Conservation (phyloP, 148 eudicot genomes). For the Vaccinium vitisidaea region DNA sequence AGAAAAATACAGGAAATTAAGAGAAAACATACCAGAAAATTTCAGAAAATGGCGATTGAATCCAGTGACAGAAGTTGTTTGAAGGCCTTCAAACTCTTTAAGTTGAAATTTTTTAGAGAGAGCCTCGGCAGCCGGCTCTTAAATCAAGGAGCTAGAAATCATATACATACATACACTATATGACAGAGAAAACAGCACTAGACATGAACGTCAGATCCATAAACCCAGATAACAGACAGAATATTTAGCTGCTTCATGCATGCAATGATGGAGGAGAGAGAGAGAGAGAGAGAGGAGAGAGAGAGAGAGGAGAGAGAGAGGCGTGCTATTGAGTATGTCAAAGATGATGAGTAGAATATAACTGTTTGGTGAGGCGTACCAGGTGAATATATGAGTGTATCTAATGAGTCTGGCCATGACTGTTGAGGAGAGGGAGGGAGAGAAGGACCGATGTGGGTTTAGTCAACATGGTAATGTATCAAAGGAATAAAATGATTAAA, state of each 20-base stretch:
- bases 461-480: slow-evolving; percentile 32
- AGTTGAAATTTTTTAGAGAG: neutral
- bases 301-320: slow-evolving; percentile 5
- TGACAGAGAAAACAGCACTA: no score
- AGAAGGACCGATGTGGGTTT: slow-evolving; percentile 7
- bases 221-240: neutral
- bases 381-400: neutral
- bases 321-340: neutral
- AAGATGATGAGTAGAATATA: neutral
- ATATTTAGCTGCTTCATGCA: slow-evolving; percentile 13
- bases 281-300: neutral
- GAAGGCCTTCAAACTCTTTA: neutral
- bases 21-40: slow-evolving; percentile 2
- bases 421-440: neutral
- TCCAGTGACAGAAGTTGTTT: neutral
- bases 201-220: no score
- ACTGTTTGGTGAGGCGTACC: neutral
- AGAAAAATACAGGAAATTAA: no score
- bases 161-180: no score
- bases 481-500: slow-evolving; percentile 14
- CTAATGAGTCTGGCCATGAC: slow-evolving; percentile 1
- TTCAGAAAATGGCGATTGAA: neutral
- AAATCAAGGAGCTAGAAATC: no score
- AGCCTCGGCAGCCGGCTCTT: neutral
- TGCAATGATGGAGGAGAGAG: slow-evolving; percentile 8